phyloP scores from a whole-genome alignment of 768 basidiomycete genomes.

The Collybia sp. region DNA sequence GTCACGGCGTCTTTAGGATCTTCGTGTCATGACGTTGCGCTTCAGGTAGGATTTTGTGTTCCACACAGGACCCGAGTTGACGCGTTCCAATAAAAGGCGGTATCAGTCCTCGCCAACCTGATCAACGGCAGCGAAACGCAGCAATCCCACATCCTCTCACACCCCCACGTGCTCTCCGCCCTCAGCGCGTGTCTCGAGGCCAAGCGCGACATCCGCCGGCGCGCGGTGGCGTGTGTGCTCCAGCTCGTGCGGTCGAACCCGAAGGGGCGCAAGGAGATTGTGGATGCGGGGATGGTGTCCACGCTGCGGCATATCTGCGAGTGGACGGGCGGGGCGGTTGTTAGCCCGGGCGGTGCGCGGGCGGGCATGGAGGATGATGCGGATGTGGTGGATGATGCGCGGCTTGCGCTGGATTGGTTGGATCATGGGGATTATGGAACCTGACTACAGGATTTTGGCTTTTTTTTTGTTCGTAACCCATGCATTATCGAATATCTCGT shows the following conservation, averaged over 20 bases:
- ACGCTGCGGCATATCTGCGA: conserved; percentile 38
- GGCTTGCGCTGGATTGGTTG: conserved; percentile 49
- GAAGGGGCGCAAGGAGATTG: conserved; percentile 24
- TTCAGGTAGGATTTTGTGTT: conserved; percentile 33
- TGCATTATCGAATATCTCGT: too few relatives aligned
- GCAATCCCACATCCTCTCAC: conserved; percentile 47
- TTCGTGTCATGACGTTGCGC: conserved; percentile 46
- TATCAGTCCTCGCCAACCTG: conserved; percentile 63
- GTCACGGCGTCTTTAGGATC: conserved; percentile 48
- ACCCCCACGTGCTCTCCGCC: conserved; percentile 45
- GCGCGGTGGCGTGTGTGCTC: conserved; percentile 55
- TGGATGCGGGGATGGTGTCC: conserved; percentile 33
- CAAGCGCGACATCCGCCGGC: conserved; percentile 52
- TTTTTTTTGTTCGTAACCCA: too few relatives aligned
- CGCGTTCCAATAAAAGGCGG: conserved; percentile 28
- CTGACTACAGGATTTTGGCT: too few relatives aligned
- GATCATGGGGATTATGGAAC: conserved; percentile 27
- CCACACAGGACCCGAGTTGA: not conserved
- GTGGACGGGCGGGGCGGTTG: conserved; percentile 23
- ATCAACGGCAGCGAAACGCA: conserved; percentile 51
- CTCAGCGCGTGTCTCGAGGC: conserved; percentile 56
- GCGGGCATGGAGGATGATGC: conserved; percentile 53
- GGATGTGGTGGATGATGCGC: conserved; percentile 54
- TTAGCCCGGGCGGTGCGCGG: conserved; percentile 10
- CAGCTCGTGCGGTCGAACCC: conserved; percentile 46